These are phyloP conservation scores for Spizellomyces punctatus DNA, from an alignment of 192 early-diverging fungal species.

Conservation along the genomic window DNA sequence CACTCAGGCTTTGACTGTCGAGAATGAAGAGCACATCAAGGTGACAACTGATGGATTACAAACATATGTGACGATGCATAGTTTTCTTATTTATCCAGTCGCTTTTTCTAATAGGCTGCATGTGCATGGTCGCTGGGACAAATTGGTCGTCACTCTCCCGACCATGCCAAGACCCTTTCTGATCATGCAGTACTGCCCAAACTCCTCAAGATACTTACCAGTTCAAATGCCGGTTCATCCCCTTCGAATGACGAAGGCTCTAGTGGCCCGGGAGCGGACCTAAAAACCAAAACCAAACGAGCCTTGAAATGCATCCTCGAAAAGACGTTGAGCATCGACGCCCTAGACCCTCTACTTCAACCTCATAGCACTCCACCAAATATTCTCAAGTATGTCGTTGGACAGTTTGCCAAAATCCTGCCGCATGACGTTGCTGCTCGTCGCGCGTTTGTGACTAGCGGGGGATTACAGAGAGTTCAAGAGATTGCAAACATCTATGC, in stretches of 20 bases:
- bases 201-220: slow-evolving; percentile 47
- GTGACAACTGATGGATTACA: slow-evolving; percentile 15
- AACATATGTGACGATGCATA: too few species aligned
- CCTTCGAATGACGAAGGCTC: background rate
- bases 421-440: slow-evolving; percentile 60
- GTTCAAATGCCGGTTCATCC: background rate
- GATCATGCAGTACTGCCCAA: slow-evolving; percentile 58
- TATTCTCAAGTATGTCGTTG: slow-evolving; percentile 62
- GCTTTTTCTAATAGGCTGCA: slow-evolving; percentile 40
- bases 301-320: slow-evolving; percentile 56
- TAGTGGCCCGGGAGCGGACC: slow-evolving; percentile 43
- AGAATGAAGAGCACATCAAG: slow-evolving; percentile 59
- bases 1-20: slow-evolving; percentile 46
- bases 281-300: slow-evolving; percentile 58
- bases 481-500: slow-evolving; percentile 53
- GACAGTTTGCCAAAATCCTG: slow-evolving; percentile 60
- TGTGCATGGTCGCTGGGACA: slow-evolving; percentile 62
- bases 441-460: slow-evolving; percentile 55
- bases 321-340: slow-evolving; percentile 56
- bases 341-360: slow-evolving; percentile 57
- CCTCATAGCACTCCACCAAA: slow-evolving; percentile 47
- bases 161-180: slow-evolving; percentile 61
- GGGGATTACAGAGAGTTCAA: slow-evolving; percentile 54
- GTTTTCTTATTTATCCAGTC: slow-evolving; percentile 10
- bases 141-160: slow-evolving; percentile 61